These are phyloP conservation scores for Neonectria faginata DNA, from an alignment of 2,329 filamentous ascomycete genomes.

Conservation along the genomic window DNA sequence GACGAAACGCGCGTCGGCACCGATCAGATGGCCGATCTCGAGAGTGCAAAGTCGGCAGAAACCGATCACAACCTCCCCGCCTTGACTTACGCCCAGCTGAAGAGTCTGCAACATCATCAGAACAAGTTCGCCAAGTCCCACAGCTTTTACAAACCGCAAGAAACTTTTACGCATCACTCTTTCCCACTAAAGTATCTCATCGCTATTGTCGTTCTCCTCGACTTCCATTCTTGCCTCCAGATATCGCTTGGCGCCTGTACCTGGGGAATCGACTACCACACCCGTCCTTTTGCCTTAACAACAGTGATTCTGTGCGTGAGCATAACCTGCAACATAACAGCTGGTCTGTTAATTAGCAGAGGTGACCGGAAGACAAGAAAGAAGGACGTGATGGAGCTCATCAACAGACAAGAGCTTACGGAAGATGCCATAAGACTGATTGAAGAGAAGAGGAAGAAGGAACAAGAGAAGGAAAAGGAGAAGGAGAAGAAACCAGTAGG, in stretches of 20 bases:
- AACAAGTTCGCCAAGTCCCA: slow-evolving; percentile 84
- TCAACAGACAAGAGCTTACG: slow-evolving; percentile 82
- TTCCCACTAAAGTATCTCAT: slow-evolving; percentile 82
- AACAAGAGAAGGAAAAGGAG: slow-evolving; percentile 38
- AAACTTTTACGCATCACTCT: slow-evolving; percentile 83
- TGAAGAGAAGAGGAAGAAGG: slow-evolving; percentile 55
- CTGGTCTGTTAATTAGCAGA: slow-evolving; percentile 79
- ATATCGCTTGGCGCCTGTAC: slow-evolving; percentile 83
- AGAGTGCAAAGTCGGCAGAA: slow-evolving; percentile 52
- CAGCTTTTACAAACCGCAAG: slow-evolving; percentile 90
- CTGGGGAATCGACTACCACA: slow-evolving; percentile 80
- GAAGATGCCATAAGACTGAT: slow-evolving; percentile 64
- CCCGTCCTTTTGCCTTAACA: slow-evolving; percentile 77
- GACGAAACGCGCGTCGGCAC: slow-evolving; percentile 54
- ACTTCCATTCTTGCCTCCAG: slow-evolving; percentile 83
- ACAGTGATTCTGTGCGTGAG: slow-evolving; percentile 84
- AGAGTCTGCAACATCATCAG: slow-evolving; percentile 79
- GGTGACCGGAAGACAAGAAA: slow-evolving; percentile 83
- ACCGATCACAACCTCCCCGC: slow-evolving; percentile 68
- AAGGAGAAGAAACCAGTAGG: slow-evolving; percentile 16
- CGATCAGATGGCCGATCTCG: slow-evolving; percentile 51
- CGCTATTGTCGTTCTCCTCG: slow-evolving; percentile 81
- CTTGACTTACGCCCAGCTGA: slow-evolving; percentile 74
- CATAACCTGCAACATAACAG: slow-evolving; percentile 81
- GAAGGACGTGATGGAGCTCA: slow-evolving; percentile 84